Conservation (phyloP, 2,329 filamentous ascomycete genomes). For the Penicillium corylophilum region DNA sequence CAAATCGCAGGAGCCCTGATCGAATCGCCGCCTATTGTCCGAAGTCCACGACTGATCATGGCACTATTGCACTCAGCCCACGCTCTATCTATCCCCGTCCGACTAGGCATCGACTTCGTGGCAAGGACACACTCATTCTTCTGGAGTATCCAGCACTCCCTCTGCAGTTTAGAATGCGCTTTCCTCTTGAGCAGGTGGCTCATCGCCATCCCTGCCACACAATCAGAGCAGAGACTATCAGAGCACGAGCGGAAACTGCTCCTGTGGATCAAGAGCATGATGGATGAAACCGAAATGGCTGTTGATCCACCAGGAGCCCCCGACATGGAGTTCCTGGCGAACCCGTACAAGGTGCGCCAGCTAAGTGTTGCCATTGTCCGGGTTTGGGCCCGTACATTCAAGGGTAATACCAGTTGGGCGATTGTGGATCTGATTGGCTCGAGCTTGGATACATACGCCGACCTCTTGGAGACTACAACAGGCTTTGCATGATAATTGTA, state of each 20-base stretch:
- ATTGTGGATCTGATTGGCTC: conserved; percentile 49
- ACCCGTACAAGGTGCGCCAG: conserved; percentile 44
- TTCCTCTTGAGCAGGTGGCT: conserved; percentile 50
- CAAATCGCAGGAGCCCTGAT: conserved; percentile 49
- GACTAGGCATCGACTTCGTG: conserved; percentile 55
- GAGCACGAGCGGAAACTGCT: conserved; percentile 50
- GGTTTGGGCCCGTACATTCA: conserved; percentile 49
- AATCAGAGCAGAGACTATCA: conserved; percentile 44
- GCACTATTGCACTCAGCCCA: conserved; percentile 55
- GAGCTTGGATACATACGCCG: conserved; percentile 48
- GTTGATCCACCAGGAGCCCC: conserved; percentile 38
- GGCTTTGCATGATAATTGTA: background rate
- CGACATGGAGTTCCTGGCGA: conserved; percentile 45
- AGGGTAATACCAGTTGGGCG: conserved; percentile 50
- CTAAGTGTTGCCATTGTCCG: conserved; percentile 51
- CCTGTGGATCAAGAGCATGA: conserved; percentile 51
- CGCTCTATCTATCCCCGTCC: conserved; percentile 54
- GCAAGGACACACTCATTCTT: conserved; percentile 55
- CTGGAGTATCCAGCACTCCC: conserved; percentile 57
- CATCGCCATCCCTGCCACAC: conserved; percentile 44
- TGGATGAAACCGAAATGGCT: conserved; percentile 51
- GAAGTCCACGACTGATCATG: conserved; percentile 49
- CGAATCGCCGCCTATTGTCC: conserved; percentile 43
- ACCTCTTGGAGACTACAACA: conserved; percentile 38
- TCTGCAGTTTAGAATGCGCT: conserved; percentile 56